Base-by-base conservation (phyloP, 1,284 basidiomycete genomes). In the Ceratobasidium sp. region DNA sequence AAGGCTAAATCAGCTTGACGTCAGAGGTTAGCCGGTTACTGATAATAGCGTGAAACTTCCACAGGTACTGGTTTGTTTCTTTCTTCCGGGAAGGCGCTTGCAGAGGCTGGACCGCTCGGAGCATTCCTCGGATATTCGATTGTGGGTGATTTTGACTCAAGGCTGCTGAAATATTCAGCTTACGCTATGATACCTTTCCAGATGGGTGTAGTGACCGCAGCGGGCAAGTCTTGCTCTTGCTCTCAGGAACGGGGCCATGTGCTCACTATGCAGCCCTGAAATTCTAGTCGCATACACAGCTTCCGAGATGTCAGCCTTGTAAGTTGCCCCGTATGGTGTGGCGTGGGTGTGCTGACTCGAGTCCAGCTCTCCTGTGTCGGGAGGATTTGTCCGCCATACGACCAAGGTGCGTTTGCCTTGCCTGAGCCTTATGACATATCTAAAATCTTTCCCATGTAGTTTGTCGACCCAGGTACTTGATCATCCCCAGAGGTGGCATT, bases 11-110 rank as follows among this genome's bases (percentile, higher is more conserved):
- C n/a, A 24, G 14, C 24, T 31, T 61, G 58, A 43, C 58, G 34
- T 39, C 46, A 27, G 31, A n/a, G 39, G 39, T 37, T 24, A 43
- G 16, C 29, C 31, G 69, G 41, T 13, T 51, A 22, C 56, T 71
- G 14, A 71, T 39, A 19, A 48, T 31, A 24, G 27, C 22, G 13
- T 49, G 22, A 53, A 73, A 61, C 24, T 49, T 31, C 22, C 56
- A 43, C 58, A 73, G 76, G 76, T 4, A 76, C 76, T 39, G 77
- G 77, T 8, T 37, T 77, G 24, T 77, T 77, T 37, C 65, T 77
- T 22, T 64, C 74, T 24, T 75, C 74, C 39, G 77, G 77, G 8
- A 58, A 48, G 19, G 74, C 77, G n/a, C 74, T 77, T 3, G 77
- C 76, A 24, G 76, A 77, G 37, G 76, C 74, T 8, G 77, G 77